phyloP scores from a whole-genome alignment of 2,329 filamentous ascomycete genomes.

The Ceratocystis smalleyi region DNA sequence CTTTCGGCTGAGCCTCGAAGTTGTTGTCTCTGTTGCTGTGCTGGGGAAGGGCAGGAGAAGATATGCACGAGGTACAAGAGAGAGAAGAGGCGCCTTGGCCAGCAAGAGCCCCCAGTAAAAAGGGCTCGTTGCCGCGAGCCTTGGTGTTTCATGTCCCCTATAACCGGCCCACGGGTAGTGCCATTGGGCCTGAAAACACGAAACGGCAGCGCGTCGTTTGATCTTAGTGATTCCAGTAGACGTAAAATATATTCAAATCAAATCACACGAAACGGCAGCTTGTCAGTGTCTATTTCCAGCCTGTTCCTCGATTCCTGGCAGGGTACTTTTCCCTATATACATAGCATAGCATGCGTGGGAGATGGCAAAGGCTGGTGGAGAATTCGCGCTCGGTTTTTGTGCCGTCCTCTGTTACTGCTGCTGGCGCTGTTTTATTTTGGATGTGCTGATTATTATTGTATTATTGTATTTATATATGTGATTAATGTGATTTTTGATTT shows the following conservation, averaged over 20 bases:
- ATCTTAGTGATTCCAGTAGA: no score
- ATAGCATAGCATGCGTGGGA: not conserved
- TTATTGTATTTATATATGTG: not conserved
- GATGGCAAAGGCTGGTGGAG: not conserved
- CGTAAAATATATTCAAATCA: no score
- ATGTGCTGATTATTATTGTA: no score
- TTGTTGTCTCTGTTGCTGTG: not conserved
- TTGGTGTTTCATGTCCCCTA: slow-evolving; percentile 13
- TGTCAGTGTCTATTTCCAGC: not conserved
- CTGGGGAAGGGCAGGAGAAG: not conserved
- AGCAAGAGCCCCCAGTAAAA: not conserved
- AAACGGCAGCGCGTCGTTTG: slow-evolving; percentile 10
- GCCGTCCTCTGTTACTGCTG: not conserved
- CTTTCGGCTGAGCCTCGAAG: no score
- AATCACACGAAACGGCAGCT: slow-evolving; percentile 11
- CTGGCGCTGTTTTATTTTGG: not conserved
- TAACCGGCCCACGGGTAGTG: slow-evolving; percentile 2
- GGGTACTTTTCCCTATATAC: not conserved
- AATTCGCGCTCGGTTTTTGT: not conserved
- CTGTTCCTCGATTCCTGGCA: not conserved
- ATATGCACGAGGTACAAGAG: not conserved
- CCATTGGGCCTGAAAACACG: slow-evolving; percentile 5
- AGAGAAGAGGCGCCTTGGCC: no score
- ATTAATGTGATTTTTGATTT: no score
- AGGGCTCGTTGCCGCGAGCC: slow-evolving; percentile 5